Base-by-base conservation (phyloP, 2,329 filamentous ascomycete genomes). In the Microthyrium microscopicum region DNA sequence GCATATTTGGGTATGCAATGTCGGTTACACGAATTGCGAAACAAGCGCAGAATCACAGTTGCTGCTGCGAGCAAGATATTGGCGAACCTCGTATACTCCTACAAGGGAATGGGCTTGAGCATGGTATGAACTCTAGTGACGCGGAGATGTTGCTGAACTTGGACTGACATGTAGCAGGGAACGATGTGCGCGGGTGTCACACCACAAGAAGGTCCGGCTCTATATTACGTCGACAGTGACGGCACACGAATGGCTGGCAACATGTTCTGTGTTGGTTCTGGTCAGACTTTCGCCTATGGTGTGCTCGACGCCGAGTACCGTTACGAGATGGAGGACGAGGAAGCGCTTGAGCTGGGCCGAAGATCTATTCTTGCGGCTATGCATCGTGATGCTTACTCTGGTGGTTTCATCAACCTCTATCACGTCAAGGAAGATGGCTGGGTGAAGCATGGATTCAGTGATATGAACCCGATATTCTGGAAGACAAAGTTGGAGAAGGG, bases 401-500 rank as follows among this genome's bases (percentile, higher is more conserved):
- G 89, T 66, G 89, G 89, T 45, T 95, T 73, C 64, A 94, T 98
- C 69, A 98, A 98, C 64, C 56, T 95, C 53, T 98, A 98, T 62
- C 89, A 98, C 53, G 85, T 98, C 55, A 94, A 94, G 74, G 87
- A 98, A 66, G 78, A 84, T 42, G 89, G 89, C 47, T 98, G 89
- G 89, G 85, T 92, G 51, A 93, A 92, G 71, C 87, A 95, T 54
- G 89, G 89, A 41, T 98, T 98, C 70, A 84, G 67, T 46, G 89
- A 98, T 59, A 95, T 87, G 47, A 94, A 95, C 66, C 87, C 87
- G 28, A 92, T 95, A 54, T 98, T 98, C 77, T 98, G 89, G 89
- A 79, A 92, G 68, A 94, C 85, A 31, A 98, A 98, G 74, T 62
- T 98, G 51, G 79, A 93, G 57, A 92, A 92, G 73, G 85, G 85